Evolutionary conservation across 495 filamentous ascomycete genomes (phyloP).

Genomic region (Cudoniella acicularis): DNA sequence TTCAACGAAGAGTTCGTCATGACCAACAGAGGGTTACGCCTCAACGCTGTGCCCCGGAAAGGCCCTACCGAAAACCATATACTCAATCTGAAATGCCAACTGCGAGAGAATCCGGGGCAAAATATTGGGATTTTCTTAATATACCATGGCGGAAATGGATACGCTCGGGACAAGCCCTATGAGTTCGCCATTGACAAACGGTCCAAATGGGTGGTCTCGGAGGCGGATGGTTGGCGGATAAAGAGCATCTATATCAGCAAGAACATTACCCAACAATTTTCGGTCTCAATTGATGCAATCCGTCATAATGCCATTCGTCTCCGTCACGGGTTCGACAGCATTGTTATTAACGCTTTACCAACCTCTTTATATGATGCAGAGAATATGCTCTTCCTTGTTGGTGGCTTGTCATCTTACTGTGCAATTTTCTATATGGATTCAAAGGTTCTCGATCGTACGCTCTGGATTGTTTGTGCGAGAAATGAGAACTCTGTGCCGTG

Average conservation of each 20-base stretch:
- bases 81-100: neutral
- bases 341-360: neutral
- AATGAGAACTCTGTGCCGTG: neutral
- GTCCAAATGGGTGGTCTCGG: too few relatives aligned
- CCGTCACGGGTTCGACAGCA: neutral
- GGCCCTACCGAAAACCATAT: neutral
- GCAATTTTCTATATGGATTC: neutral
- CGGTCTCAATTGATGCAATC: neutral
- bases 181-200: neutral
- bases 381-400: neutral
- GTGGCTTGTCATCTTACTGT: neutral
- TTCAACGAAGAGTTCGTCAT: neutral
- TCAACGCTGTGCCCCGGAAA: neutral
- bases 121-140: neutral
- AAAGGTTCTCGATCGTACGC: neutral
- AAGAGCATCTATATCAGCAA: neutral
- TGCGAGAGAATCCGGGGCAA: neutral
- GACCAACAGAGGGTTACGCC: neutral
- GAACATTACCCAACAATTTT: neutral
- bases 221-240: too few relatives aligned
- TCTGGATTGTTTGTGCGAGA: neutral
- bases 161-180: neutral
- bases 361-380: neutral
- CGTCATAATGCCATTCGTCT: neutral
- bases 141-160: neutral